Evolutionary conservation across 2,329 filamentous ascomycete species (phyloP).

Genomic region (Cryphonectria parasitica): DNA sequence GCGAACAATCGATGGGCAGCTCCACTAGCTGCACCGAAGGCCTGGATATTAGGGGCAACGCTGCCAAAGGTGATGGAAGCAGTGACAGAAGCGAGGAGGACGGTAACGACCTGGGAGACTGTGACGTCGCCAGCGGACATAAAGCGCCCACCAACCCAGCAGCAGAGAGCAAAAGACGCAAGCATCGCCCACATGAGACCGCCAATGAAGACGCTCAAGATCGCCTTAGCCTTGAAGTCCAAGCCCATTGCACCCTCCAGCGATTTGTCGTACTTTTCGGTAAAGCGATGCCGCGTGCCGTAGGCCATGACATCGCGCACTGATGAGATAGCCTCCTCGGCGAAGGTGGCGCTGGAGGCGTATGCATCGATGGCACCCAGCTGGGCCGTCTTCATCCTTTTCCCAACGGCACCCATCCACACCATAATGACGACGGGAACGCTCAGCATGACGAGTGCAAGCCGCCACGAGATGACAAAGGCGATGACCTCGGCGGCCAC

Average conservation of each 20-base stretch:
- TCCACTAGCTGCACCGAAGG: not conserved
- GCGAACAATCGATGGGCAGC: not conserved
- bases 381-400: not conserved
- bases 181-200: not conserved
- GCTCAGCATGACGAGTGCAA: not conserved
- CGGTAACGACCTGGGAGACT: not conserved
- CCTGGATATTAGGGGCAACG: not conserved
- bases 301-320: not conserved
- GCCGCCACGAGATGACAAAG: not conserved
- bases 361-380: not conserved
- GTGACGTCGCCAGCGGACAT: not conserved
- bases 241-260: not conserved
- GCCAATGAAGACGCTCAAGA: not conserved
- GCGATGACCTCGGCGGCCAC: not conserved
- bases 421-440: not conserved
- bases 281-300: not conserved
- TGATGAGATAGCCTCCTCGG: not conserved
- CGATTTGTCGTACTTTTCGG: not conserved
- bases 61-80: not conserved
- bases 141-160: not conserved
- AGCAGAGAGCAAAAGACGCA: not conserved
- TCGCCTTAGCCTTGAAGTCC: not conserved
- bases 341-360: not conserved
- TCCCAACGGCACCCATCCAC: not conserved
- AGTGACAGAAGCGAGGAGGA: not conserved